Conservation (phyloP, 129 eudicot genomes). For the Calendula officinalis region DNA sequence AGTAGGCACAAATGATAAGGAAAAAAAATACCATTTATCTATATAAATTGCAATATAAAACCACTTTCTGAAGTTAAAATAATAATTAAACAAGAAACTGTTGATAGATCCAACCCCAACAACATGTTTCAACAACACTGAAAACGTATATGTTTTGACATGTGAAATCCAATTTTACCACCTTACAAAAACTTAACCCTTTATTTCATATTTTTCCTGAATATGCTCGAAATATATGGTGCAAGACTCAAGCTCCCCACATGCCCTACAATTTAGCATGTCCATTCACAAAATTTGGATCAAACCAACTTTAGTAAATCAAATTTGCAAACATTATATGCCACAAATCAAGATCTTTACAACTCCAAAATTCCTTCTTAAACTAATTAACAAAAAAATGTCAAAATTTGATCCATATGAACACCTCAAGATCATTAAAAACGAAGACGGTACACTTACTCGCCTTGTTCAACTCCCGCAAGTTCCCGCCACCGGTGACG, state of each 20-base stretch:
- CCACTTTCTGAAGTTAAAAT: too few relatives aligned
- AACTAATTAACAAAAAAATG: constrained; percentile 22
- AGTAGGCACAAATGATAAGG: too few relatives aligned
- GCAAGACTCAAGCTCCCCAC: background rate
- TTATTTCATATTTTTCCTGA: background rate
- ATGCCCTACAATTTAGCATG: constrained; percentile 22
- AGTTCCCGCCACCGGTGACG: constrained; percentile 51
- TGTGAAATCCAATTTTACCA: background rate
- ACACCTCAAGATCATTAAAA: constrained; percentile 54
- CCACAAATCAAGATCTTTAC: constrained; percentile 8
- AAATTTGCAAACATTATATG: constrained; percentile 7
- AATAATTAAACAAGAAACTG: background rate
- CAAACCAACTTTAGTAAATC: constrained; percentile 4
- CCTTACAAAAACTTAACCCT: background rate
- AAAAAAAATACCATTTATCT: too few relatives aligned
- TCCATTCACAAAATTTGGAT: constrained; percentile 20
- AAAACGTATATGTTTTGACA: too few relatives aligned
- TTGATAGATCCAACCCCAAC: background rate
- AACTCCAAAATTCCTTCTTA: background rate
- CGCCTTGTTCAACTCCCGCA: constrained; percentile 48
- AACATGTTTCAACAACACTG: background rate
- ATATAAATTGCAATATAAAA: too few relatives aligned
- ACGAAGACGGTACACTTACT: constrained; percentile 62
- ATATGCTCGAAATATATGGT: constrained; percentile 20
- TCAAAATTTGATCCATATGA: constrained; percentile 82